Evolutionary conservation across 2,329 filamentous ascomycete genomes (phyloP), one percentile per base, ranked within the genome.

Genomic region (Verticillium nubilum): DNA sequence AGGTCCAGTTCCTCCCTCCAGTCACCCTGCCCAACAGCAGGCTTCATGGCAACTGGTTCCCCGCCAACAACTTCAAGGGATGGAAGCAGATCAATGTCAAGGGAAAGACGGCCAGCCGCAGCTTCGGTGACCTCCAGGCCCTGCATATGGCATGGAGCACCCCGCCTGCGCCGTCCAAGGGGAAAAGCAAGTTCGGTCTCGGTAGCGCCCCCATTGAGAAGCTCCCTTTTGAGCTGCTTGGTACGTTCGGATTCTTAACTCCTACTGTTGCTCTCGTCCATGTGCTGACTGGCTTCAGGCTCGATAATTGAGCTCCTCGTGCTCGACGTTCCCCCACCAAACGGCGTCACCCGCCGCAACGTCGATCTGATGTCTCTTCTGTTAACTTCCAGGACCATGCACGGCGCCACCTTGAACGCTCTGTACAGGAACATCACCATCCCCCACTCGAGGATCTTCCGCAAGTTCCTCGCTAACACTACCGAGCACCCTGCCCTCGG

Each of bases 381-480:
- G 37, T 75, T 92, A 63, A 86, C 89, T n/a, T 94, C 89, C n/a
- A 86, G 84, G 69, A 84, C 85, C 29, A 78, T 94, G 61, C 88
- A 94, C 69, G 82, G 83, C 27, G 87, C 87, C 23, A 93, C 90
- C 3, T 77, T 93, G 33, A 83, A 85, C 65, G 89, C 90, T 6
- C 81, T 95, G 55, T 94, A 94, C 76, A 83, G 85, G 65, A 86
- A 90, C 71, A 89, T 94, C 72, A 92, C 89, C 52, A 89, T 94
- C 65, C 90, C 91, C 5, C 90, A 93, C 78, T 94, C 91, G 27
- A 80, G 86, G 61, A 91, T 92, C 70, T 95, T 93, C 76, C 87
- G 87, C 69, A 94, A 94, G 74, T 91, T 92, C 66, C 82, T 92
- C 55, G 79, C 80, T 60, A 90, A 91, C 68, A 79, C 94, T 64